Percentiles rank a stretch among this genome's conserved stretches.
Conservation (phyloP, 2,329 filamentous ascomycete species). For the Lizonia empirigonia region DNA sequence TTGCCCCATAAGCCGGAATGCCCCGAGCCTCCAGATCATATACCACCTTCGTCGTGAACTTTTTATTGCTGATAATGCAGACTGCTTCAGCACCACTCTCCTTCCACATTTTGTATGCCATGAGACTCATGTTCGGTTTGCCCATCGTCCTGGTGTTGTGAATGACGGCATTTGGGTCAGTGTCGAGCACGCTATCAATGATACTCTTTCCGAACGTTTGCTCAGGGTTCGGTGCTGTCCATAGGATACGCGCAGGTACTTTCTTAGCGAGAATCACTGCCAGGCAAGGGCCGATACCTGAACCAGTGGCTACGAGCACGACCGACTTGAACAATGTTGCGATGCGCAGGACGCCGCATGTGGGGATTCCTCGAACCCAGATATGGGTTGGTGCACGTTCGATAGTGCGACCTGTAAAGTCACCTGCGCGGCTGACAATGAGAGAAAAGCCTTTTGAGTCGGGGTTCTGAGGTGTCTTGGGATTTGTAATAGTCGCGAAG, state of each 20-base stretch:
- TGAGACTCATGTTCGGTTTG: conserved; percentile 66
- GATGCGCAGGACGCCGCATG: conserved; percentile 46
- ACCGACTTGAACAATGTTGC: conserved; percentile 45
- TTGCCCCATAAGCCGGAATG: conserved; percentile 72
- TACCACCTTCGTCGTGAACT: conserved; percentile 70
- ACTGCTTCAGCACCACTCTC: conserved; percentile 68
- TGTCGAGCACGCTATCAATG: conserved; percentile 62
- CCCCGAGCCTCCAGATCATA: conserved; percentile 71
- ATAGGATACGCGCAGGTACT: conserved; percentile 67
- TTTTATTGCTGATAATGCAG: conserved; percentile 75
- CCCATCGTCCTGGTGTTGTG: conserved; percentile 69
- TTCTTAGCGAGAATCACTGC: conserved; percentile 57
- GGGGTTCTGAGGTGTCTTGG: conserved; percentile 5
- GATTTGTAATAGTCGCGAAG: conserved; percentile 49
- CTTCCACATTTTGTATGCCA: conserved; percentile 60
- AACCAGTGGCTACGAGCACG: conserved; percentile 48
- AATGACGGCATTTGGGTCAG: conserved; percentile 69
- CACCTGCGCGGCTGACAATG: conserved; percentile 47
- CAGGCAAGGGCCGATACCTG: conserved; percentile 51
- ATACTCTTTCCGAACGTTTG: conserved; percentile 68
- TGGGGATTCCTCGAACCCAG: conserved; percentile 47
- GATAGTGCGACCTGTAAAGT: conserved; percentile 47
- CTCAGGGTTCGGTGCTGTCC: conserved; percentile 70
- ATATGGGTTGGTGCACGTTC: conserved; percentile 41
- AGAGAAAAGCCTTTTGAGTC: conserved; percentile 40